phyloP scores from a whole-genome alignment of 78 protist genomes.

The Dictyostelium purpureum region DNA sequence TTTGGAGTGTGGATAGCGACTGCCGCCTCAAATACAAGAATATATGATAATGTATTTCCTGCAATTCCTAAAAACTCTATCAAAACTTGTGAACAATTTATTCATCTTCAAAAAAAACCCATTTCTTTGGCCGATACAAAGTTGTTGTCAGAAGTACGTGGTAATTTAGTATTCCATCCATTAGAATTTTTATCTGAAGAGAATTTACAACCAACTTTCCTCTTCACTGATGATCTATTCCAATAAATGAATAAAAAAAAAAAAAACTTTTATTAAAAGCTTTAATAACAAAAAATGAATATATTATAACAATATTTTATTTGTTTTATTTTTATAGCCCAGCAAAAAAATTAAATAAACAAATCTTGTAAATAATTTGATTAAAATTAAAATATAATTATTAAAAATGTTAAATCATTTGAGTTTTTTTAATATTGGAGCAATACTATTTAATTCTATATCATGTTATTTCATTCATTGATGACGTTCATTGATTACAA shows the following conservation, averaged over 20 bases:
- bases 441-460: too few relatives aligned
- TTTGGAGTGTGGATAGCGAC: slow-evolving; percentile 78
- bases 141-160: slow-evolving; percentile 61
- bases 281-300: too few relatives aligned
- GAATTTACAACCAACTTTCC: slow-evolving; percentile 64
- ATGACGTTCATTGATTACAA: too few relatives aligned
- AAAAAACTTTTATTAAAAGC: neutral
- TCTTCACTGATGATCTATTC: slow-evolving; percentile 70
- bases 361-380: too few relatives aligned
- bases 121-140: slow-evolving; percentile 21
- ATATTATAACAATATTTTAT: too few relatives aligned
- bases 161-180: slow-evolving; percentile 68
- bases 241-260: slow-evolving; percentile 37
- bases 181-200: slow-evolving; percentile 51
- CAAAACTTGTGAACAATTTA: slow-evolving; percentile 36
- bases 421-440: too few relatives aligned
- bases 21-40: slow-evolving; percentile 71
- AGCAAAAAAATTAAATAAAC: too few relatives aligned
- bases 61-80: slow-evolving; percentile 78
- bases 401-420: too few relatives aligned
- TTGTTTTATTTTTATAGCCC: too few relatives aligned
- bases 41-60: slow-evolving; percentile 74
- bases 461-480: too few relatives aligned
- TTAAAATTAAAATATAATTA: too few relatives aligned
- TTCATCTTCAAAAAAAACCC: slow-evolving; percentile 38